Evolutionary conservation across 352 stramenopile genomes (phyloP), one percentile per base, ranked within the genome.

Genomic region (Phytophthora sansomeana): DNA sequence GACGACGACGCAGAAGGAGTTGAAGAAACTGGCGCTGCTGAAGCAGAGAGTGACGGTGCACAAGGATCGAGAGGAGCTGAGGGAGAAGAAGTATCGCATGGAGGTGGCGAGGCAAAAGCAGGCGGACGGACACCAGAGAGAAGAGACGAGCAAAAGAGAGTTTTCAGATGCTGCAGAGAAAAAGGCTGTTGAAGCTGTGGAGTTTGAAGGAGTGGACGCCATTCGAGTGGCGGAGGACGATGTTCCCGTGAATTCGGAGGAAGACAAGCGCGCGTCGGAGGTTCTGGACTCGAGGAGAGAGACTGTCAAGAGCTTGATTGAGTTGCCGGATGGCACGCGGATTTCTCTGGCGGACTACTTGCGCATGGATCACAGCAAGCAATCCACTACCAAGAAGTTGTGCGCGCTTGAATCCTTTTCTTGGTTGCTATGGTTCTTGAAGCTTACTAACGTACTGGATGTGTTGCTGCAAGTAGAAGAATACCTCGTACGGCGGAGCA

Each of bases 41-140:
- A 86, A 81, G 43, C 63, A 83, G 17, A 75, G 85, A 49, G 84
- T 96, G 35, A 65, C 74, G 7, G 54, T 88, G 32, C 76, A 91
- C 62, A 91, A 89, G 51, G 74, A 83, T 1, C 82, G 76, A 1
- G 85, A 92, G 50, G 85, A 94, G 58, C 69, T 85, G 51, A 75
- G 67, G 14, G 85, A 94, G 58, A 74, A 71, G 35, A 79, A 81
- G 42, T 69, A 88, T 58, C 74, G 81, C 4, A 58, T 92, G 4
- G 67, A 85, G 26, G 51, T 74, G 3, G 81, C 85, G n/a, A 78
- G 85, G 6, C 50, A 77, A 8, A 72, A 75, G 19, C 81, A 90
- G 21, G 53, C 58, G 13, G 56, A 69, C 0, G 29, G 52, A 14
- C 59, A 73, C 5, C 19, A 41, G 13, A 16, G 9, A 19, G 43